Evolutionary conservation across 2,329 filamentous ascomycete genomes (phyloP).

Genomic region (Orbilia brochopaga): DNA sequence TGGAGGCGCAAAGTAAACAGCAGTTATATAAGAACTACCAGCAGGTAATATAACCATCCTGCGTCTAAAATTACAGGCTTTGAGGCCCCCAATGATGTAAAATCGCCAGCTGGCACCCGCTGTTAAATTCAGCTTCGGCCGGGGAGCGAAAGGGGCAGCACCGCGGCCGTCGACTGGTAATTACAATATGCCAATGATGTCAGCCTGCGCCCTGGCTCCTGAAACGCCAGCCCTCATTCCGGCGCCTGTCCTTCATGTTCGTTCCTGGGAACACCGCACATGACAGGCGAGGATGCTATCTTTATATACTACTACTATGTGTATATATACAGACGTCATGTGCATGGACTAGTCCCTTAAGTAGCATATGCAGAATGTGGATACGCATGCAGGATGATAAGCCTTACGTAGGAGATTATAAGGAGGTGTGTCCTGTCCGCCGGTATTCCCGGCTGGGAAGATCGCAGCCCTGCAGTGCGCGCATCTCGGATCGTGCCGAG

Average conservation of each 20-base stretch:
- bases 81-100: neutral
- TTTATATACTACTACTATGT: too few species aligned
- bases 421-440: neutral
- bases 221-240: slow-evolving; percentile 36
- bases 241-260: neutral
- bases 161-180: neutral
- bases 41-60: neutral
- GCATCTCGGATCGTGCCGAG: slow-evolving; percentile 46
- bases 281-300: too few species aligned
- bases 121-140: slow-evolving; percentile 5
- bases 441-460: slow-evolving; percentile 17
- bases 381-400: too few species aligned
- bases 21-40: too few species aligned
- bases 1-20: too few species aligned
- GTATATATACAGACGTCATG: too few species aligned
- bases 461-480: slow-evolving; percentile 26
- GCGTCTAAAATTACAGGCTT: neutral
- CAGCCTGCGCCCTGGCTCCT: slow-evolving; percentile 31
- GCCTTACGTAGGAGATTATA: too few species aligned
- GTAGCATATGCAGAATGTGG: too few species aligned
- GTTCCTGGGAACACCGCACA: too few species aligned
- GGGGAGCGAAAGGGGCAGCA: neutral
- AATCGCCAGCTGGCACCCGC: neutral
- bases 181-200: slow-evolving; percentile 48
- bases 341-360: too few species aligned